Conservation (phyloP, 2,329 filamentous ascomycete species). For the Pseudogymnoascus sp. region DNA sequence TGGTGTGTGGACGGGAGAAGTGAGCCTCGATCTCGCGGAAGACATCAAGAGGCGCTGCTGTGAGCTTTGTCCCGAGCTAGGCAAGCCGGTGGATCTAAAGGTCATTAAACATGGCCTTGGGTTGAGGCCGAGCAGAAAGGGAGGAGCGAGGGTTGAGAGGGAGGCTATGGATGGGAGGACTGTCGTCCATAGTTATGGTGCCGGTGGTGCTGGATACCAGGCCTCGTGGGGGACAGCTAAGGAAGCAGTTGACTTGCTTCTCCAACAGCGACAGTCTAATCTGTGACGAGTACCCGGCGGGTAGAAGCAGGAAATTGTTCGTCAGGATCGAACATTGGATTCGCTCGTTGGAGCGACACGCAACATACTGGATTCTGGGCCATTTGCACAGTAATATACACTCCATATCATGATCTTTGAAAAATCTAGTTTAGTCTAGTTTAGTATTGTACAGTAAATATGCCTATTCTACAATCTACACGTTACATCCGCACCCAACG, state of each 20-base stretch:
- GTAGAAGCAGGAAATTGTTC: not conserved
- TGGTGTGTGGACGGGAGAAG: conserved; percentile 26
- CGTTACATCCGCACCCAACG: not conserved
- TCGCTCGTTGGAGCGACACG: not conserved
- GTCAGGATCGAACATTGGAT: not conserved
- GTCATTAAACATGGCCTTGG: conserved; percentile 29
- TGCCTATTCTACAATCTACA: not conserved
- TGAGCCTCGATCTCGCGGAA: conserved; percentile 25
- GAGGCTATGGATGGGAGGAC: conserved; percentile 19
- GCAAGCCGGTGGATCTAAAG: conserved; percentile 27
- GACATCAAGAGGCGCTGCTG: conserved; percentile 30
- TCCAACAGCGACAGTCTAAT: not conserved
- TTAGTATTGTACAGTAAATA: conserved; percentile 7
- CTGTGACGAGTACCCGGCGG: not conserved
- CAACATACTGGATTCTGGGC: not conserved
- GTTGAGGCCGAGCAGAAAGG: conserved; percentile 19
- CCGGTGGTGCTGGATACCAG: conserved; percentile 38
- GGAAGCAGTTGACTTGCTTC: conserved; percentile 18
- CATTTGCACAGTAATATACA: not conserved
- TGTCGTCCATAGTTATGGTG: conserved; percentile 37
- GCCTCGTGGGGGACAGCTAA: conserved; percentile 26
- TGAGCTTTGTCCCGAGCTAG: conserved; percentile 28
- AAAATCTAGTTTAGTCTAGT: conserved; percentile 1
- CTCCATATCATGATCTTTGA: not conserved
- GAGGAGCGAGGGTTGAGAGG: conserved; percentile 27